A percentile compares a stretch with the other conserved stretches of the same genome.
Evolutionary conservation across 2,329 filamentous ascomycete species (phyloP).

Genomic region (Allantophomopsis lycopodina): DNA sequence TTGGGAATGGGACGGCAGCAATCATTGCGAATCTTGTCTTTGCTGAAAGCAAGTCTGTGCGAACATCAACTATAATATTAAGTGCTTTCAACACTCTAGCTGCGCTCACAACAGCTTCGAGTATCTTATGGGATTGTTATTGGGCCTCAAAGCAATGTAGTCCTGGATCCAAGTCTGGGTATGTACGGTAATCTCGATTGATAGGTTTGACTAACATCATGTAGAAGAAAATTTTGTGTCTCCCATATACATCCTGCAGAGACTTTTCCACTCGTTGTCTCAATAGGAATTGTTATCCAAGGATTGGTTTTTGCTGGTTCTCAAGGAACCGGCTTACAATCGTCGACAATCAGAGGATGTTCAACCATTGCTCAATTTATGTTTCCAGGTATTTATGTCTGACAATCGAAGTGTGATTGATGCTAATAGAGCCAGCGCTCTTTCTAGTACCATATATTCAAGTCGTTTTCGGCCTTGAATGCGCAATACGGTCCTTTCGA

Average conservation of each 20-base stretch:
- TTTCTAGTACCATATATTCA: conserved; percentile 56
- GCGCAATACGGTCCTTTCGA: conserved; percentile 38
- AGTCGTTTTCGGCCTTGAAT: conserved; percentile 50
- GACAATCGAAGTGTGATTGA: not conserved
- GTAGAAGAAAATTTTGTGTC: conserved; percentile 17
- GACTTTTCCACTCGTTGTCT: conserved; percentile 38
- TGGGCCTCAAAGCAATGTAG: conserved; percentile 17
- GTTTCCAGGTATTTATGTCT: conserved; percentile 37
- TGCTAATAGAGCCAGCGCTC: conserved; percentile 34
- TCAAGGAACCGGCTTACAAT: conserved; percentile 39
- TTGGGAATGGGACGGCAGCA: conserved; percentile 6
- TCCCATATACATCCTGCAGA: conserved; percentile 20
- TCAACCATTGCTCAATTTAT: conserved; percentile 39
- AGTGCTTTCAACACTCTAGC: conserved; percentile 46
- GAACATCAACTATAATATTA: conserved; percentile 47
- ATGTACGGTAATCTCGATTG: conserved; percentile 18
- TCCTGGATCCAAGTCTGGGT: conserved; percentile 22
- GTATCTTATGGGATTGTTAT: conserved; percentile 39
- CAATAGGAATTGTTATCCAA: conserved; percentile 42
- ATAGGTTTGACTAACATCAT: not conserved
- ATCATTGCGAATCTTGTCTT: conserved; percentile 17
- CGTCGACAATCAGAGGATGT: conserved; percentile 37
- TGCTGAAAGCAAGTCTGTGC: conserved; percentile 33
- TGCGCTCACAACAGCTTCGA: conserved; percentile 38
- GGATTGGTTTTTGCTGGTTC: conserved; percentile 40